Percentiles rank a stretch among this genome's conserved stretches.
These are phyloP conservation scores for Bassia scoparia DNA, from an alignment of 148 eudicot genomes.

Conservation along the genomic window DNA sequence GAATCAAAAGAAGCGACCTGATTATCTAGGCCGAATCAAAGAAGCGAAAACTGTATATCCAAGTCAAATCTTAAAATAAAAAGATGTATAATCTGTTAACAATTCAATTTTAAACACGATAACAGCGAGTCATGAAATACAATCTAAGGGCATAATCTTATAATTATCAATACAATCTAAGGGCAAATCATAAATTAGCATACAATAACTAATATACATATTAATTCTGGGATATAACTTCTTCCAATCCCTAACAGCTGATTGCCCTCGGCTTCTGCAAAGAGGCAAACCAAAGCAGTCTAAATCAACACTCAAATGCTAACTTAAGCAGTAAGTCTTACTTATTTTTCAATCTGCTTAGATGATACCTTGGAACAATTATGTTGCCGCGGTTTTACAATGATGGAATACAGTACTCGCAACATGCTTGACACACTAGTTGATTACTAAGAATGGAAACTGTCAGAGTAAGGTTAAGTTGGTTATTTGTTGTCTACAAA, in stretches of 20 bases:
- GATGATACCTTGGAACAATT: slow-evolving; percentile 77
- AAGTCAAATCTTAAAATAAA: neutral
- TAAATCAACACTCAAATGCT: slow-evolving; percentile 3
- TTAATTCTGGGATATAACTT: slow-evolving; percentile 7
- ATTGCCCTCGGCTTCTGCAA: slow-evolving; percentile 74
- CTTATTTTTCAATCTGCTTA: neutral
- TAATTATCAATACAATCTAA: neutral
- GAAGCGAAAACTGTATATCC: no score
- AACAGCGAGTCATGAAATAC: no score
- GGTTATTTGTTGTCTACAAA: neutral
- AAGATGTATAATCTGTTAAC: neutral
- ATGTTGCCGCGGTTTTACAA: slow-evolving; percentile 72
- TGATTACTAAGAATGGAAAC: slow-evolving; percentile 2
- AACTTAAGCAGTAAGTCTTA: neutral
- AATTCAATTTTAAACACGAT: neutral
- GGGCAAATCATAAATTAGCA: neutral
- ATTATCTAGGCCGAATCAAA: no score
- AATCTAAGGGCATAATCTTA: no score
- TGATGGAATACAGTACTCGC: slow-evolving; percentile 84
- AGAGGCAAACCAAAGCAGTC: slow-evolving; percentile 32
- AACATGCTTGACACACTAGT: slow-evolving; percentile 77
- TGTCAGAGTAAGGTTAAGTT: neutral
- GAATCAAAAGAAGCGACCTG: no score
- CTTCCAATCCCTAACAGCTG: slow-evolving; percentile 39
- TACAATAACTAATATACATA: no score